Conservation (phyloP, 345 rosid species). For the Euphorbia pulcherrima region DNA sequence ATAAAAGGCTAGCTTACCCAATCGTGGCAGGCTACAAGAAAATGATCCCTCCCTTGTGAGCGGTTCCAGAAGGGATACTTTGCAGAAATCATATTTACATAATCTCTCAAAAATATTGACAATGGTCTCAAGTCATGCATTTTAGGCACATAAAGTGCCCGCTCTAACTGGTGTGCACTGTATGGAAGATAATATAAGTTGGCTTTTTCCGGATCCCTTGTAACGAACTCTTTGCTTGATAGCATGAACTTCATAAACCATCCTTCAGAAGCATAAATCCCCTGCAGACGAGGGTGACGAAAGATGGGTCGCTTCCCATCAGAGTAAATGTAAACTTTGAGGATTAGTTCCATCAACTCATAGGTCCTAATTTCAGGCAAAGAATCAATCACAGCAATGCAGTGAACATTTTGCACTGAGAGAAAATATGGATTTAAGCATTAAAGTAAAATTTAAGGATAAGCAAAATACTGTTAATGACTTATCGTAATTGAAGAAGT, state of each 20-base stretch:
- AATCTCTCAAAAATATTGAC: conserved; percentile 52
- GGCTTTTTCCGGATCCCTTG: conserved; percentile 72
- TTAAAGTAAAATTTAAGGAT: neutral
- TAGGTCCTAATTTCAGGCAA: conserved; percentile 55
- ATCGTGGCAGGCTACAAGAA: conserved; percentile 95
- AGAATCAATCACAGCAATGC: neutral
- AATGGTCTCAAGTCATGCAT: conserved; percentile 71
- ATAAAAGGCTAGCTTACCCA: conserved; percentile 53
- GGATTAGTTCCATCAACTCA: conserved; percentile 80
- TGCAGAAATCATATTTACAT: conserved; percentile 56
- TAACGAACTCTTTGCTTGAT: conserved; percentile 62
- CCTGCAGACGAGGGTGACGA: conserved; percentile 63
- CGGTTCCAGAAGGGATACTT: conserved; percentile 93
- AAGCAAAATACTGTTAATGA: neutral
- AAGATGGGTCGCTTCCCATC: conserved; percentile 76
- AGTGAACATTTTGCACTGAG: neutral
- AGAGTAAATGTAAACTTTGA: conserved; percentile 69
- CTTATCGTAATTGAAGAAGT: neutral
- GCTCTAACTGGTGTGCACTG: conserved; percentile 66
- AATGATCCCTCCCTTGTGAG: conserved; percentile 83
- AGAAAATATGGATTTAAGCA: neutral
- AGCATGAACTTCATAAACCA: conserved; percentile 91
- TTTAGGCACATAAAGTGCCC: conserved; percentile 52
- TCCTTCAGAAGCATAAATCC: conserved; percentile 95
- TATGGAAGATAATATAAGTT: conserved; percentile 88